Evolutionary conservation across 768 basidiomycete genomes (phyloP), one percentile per base, ranked within the genome.

Genomic region (Dioszegia aurantiaca): DNA sequence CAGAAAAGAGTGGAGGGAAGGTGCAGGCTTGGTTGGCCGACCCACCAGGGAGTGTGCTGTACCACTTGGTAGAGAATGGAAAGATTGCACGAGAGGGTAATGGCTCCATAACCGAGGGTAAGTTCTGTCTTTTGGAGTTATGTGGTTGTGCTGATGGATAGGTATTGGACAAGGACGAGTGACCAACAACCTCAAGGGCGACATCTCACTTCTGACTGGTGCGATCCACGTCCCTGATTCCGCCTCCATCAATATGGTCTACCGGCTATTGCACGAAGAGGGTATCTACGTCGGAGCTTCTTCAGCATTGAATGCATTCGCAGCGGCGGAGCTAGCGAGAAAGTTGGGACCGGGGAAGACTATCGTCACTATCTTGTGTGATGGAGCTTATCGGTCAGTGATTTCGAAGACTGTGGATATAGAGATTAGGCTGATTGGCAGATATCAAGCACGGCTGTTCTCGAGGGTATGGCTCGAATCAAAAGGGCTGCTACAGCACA

Each of bases 271-370:
- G 44, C 89, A 97, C 70, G 83, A 85, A 12, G 95, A 97, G 74
- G 95, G 95, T 0, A 70, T 99, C 37, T 99, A 99, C 78, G 78
- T 99, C 42, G 95, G 95, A 11, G 93, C 93, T 2, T 92, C 89
- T 61, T 86, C 90, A 5, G 91, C 95, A 0, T 78, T 98, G 61
- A 99, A 99, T 72, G 91, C 95, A 21, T 92, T 91, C 37, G 91
- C 94, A 10, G 93, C 94, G 0, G 84, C 85, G 12, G 87, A 98
- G 72, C 82, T 98, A 21, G 93, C 91, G 1, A 81, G 83, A 63
- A 86, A 85, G 68, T 80, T 97, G 1, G 93, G 90, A 17, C 87
- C 85, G 80, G 93, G 93, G 83, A 71, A 61, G 42, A 89, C 82
- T 16, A 81, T 98, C 27, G 91, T 85, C 1, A 99, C 95, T 4